These are phyloP conservation scores for Adansonia gregorii DNA, from an alignment of 441 rosid genomes.

Conservation along the genomic window DNA sequence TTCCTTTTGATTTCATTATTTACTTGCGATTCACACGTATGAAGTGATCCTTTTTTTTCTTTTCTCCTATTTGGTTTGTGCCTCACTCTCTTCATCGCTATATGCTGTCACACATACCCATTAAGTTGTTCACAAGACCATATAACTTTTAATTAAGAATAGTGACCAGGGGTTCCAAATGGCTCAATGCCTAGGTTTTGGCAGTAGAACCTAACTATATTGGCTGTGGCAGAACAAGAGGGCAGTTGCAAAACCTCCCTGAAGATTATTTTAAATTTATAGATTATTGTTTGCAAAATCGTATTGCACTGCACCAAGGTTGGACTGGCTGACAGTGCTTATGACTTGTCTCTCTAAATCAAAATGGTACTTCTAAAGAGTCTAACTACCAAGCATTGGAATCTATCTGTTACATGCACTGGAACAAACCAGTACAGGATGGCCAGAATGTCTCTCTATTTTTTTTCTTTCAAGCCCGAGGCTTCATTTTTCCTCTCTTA, in stretches of 20 bases:
- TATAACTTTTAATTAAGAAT: not conserved
- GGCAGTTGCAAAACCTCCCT: not conserved
- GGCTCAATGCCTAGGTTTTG: not conserved
- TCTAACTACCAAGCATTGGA: not conserved
- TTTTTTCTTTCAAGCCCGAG: not conserved
- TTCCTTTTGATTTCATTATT: conserved; percentile 6
- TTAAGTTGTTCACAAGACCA: conserved; percentile 13
- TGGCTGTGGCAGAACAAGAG: not conserved
- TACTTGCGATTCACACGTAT: not conserved
- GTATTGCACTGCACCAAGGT: not conserved
- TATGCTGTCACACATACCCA: not conserved
- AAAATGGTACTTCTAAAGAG: not conserved
- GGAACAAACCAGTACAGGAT: not conserved
- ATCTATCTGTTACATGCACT: not conserved
- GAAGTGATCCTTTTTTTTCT: not conserved
- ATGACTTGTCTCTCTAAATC: not conserved
- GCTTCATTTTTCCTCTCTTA: not conserved
- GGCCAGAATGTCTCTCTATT: not conserved
- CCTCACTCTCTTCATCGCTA: not conserved
- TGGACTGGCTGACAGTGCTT: not conserved
- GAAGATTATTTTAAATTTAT: conserved; percentile 7
- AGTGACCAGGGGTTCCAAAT: not conserved
- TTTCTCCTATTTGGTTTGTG: not conserved
- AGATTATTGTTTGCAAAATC: not conserved
- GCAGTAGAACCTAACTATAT: not conserved